phyloP scores from a whole-genome alignment of 805 yeast genomes.

The Peterozyma toletana region DNA sequence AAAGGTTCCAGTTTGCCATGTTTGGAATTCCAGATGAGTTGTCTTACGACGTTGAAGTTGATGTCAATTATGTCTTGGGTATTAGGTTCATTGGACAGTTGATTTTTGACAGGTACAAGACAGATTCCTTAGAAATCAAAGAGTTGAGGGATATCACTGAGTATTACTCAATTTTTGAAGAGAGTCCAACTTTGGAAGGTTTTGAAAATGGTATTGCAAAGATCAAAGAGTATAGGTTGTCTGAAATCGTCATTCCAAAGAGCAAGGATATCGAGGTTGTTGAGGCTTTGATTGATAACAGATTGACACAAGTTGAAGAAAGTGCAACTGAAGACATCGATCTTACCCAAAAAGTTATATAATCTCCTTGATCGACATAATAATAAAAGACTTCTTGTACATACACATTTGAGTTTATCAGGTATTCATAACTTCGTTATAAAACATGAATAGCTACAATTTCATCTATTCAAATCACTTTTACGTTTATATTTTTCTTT shows the following conservation, averaged over 20 bases:
- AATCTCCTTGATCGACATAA: too few species aligned
- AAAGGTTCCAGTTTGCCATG: slow-evolving; percentile 73
- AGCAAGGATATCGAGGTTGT: slow-evolving; percentile 27
- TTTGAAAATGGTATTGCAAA: slow-evolving; percentile 23
- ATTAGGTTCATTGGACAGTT: slow-evolving; percentile 61
- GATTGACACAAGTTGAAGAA: slow-evolving; percentile 16
- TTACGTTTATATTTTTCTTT: too few species aligned
- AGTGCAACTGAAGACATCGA: background rate
- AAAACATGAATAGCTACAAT: too few species aligned
- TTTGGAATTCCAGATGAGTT: slow-evolving; percentile 77
- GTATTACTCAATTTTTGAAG: slow-evolving; percentile 26
- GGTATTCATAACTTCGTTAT: too few species aligned
- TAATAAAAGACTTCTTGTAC: too few species aligned
- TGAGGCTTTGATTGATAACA: slow-evolving; percentile 25
- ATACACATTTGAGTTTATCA: too few species aligned
- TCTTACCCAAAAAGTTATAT: too few species aligned
- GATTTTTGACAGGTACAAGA: slow-evolving; percentile 47
- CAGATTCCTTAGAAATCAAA: slow-evolving; percentile 30
- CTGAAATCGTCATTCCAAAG: slow-evolving; percentile 23
- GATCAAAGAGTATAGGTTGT: slow-evolving; percentile 25
- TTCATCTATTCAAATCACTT: too few species aligned
- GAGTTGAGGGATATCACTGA: slow-evolving; percentile 32
- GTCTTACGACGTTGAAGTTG: slow-evolving; percentile 51
- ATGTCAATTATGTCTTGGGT: slow-evolving; percentile 58
- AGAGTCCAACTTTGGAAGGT: slow-evolving; percentile 26